A percentile compares a stretch with the other conserved stretches of the same genome.
Conservation (phyloP, 2,329 filamentous ascomycete species). For the Aspergillus japonicus region DNA sequence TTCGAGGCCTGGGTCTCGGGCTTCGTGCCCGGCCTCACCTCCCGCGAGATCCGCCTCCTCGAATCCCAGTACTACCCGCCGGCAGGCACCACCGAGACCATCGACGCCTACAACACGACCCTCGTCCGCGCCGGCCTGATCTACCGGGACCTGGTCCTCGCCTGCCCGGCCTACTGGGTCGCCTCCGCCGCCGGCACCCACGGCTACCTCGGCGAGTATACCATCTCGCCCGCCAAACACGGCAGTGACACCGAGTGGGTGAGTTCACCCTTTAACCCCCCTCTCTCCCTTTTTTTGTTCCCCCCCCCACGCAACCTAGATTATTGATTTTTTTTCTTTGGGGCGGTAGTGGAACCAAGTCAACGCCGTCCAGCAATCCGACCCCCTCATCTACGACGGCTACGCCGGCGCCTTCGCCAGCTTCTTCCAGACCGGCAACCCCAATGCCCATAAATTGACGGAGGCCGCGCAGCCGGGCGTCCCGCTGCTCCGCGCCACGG, state of each 20-base stretch:
- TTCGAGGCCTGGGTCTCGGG: slow-evolving; percentile 56
- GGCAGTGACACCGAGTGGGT: slow-evolving; percentile 59
- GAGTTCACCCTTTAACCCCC: slow-evolving; percentile 26
- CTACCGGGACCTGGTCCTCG: slow-evolving; percentile 58
- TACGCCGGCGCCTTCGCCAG: slow-evolving; percentile 60
- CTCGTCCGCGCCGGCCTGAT: slow-evolving; percentile 56
- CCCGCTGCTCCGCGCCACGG: slow-evolving; percentile 41
- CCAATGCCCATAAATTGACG: slow-evolving; percentile 58
- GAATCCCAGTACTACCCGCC: slow-evolving; percentile 50
- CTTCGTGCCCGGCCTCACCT: slow-evolving; percentile 52
- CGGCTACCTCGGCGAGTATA: slow-evolving; percentile 60
- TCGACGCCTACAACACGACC: slow-evolving; percentile 50
- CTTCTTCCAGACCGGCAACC: slow-evolving; percentile 60
- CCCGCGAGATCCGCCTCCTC: slow-evolving; percentile 40
- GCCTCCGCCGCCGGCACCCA: slow-evolving; percentile 44
- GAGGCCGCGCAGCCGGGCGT: slow-evolving; percentile 42
- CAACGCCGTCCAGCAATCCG: slow-evolving; percentile 52
- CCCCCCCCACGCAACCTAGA: neutral
- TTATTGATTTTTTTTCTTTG: too few relatives aligned
- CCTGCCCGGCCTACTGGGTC: slow-evolving; percentile 62
- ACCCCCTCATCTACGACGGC: slow-evolving; percentile 56
- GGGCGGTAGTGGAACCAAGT: slow-evolving; percentile 56
- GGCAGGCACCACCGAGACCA: slow-evolving; percentile 48
- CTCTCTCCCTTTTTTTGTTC: neutral
- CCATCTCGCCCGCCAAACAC: slow-evolving; percentile 59